Percentiles rank a stretch among this genome's conserved stretches.
Evolutionary conservation across 2,329 filamentous ascomycete species (phyloP).

Genomic region (Lomentospora prolificans): DNA sequence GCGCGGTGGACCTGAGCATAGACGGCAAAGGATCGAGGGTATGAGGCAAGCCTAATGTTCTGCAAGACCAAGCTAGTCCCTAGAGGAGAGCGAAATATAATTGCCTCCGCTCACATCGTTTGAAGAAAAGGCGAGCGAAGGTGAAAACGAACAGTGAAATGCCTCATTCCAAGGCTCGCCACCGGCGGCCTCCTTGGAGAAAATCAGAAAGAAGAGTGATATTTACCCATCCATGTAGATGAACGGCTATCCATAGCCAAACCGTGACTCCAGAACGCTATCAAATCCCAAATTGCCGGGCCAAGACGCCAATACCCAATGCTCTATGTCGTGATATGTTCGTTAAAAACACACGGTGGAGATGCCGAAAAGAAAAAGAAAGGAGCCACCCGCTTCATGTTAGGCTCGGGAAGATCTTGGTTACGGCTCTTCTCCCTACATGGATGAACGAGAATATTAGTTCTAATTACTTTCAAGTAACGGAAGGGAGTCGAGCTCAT

Average conservation of each 20-base stretch:
- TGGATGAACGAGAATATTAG: not conserved
- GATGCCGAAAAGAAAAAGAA: not conserved
- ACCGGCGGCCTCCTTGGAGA: too few species aligned
- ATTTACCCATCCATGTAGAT: not conserved
- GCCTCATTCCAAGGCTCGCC: too few species aligned
- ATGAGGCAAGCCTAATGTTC: too few species aligned
- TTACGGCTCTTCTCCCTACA: slow-evolving; percentile 31
- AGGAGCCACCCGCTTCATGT: slow-evolving; percentile 9
- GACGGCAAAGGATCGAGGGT: too few species aligned
- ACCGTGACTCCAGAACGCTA: not conserved
- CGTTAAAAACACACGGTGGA: not conserved
- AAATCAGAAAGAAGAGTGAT: not conserved
- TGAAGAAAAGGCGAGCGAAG: too few species aligned
- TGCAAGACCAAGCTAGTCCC: too few species aligned
- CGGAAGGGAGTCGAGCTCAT: too few species aligned
- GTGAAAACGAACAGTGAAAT: too few species aligned
- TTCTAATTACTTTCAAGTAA: too few species aligned
- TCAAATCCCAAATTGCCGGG: not conserved
- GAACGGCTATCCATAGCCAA: not conserved
- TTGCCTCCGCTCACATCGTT: too few species aligned
- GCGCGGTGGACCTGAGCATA: too few species aligned
- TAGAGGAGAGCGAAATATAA: too few species aligned
- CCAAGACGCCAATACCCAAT: slow-evolving; percentile 7
- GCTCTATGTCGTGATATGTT: slow-evolving; percentile 7
- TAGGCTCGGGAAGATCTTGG: slow-evolving; percentile 33